Base-by-base conservation (phyloP, 1,139 yeast genomes). In the Hanseniaspora uvarum region DNA sequence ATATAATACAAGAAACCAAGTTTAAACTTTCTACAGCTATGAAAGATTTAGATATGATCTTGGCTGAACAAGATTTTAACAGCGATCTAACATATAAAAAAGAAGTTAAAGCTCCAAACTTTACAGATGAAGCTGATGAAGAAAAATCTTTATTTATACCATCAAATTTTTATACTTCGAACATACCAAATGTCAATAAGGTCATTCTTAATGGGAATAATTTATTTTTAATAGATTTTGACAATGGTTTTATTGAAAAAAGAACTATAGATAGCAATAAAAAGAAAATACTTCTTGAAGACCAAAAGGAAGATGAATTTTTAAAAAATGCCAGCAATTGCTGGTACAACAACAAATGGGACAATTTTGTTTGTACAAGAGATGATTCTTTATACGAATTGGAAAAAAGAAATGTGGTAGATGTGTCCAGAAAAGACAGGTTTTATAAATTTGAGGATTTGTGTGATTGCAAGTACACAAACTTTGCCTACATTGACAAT, bases 21-120 rank as follows among this genome's bases (percentile, higher is more conserved):
- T 39, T 34, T 10, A 50, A 50, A 12, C 34, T 50, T 4, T 21
- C 41, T 7, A 36, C 44, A 7, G 46, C 46, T 4, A 19, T 43
- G 33, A 50, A 44, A 12, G 53, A 50, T 38, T 28, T 50, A 6
- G 46, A 50, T 14, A 44, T 50, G 46, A 44, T 44, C 19, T 44
- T 44, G 8, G 30, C 46, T 21, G 46, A 44, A 21, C 46, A 44
- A n/a, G 37, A 31, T 12, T 44, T 44, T 8, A 21, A n/a, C 37
- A 30, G 18, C 31, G 38, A 44, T 21, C 28, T 44, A 4, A 21
- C 46, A 19, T 44, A 44, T 28, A 44, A 44, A 21, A 44, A 44
- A 19, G 37, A 44, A 7, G 36, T 8, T 1, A 11, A 10, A n/a
- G 8, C 30, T 5, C 21, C 37, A n/a, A n/a, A 19, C 14, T n/a